phyloP scores from a whole-genome alignment of 2,329 filamentous ascomycete species.

The Colletotrichum horii region DNA sequence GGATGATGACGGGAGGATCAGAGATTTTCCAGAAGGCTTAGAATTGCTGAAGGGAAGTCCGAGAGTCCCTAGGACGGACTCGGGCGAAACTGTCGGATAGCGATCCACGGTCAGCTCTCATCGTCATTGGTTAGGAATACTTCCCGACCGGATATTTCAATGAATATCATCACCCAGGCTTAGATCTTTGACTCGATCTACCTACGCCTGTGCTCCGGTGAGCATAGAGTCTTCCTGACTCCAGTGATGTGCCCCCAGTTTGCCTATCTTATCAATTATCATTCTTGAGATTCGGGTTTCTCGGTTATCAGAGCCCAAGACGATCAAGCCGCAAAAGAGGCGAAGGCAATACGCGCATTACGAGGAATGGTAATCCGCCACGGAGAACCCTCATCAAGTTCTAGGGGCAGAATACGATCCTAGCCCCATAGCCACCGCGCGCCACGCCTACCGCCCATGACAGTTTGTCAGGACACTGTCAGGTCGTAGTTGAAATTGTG shows the following conservation, averaged over 20 bases:
- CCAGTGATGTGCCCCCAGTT: neutral
- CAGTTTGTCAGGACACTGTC: constrained; percentile 14
- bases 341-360: neutral
- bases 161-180: neutral
- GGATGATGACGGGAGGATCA: constrained; percentile 30
- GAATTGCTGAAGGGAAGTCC: constrained; percentile 21
- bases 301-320: neutral
- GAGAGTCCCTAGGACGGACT: neutral
- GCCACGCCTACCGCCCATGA: constrained; percentile 8
- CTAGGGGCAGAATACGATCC: neutral
- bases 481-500: neutral
- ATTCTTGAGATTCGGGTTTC: neutral
- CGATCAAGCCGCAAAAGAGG: neutral
- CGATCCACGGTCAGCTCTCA: neutral
- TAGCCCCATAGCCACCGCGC: neutral
- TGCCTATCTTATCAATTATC: neutral
- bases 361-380: neutral
- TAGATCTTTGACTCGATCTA: neutral
- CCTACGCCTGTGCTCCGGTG: neutral
- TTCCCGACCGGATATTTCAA: neutral
- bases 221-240: neutral
- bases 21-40: constrained; percentile 28
- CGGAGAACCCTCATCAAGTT: neutral
- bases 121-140: neutral
- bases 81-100: neutral